A percentile compares a stretch with the other conserved stretches of the same genome.
phyloP scores from a whole-genome alignment of 139 green algal genomes.

The Tetraselmis striata region DNA sequence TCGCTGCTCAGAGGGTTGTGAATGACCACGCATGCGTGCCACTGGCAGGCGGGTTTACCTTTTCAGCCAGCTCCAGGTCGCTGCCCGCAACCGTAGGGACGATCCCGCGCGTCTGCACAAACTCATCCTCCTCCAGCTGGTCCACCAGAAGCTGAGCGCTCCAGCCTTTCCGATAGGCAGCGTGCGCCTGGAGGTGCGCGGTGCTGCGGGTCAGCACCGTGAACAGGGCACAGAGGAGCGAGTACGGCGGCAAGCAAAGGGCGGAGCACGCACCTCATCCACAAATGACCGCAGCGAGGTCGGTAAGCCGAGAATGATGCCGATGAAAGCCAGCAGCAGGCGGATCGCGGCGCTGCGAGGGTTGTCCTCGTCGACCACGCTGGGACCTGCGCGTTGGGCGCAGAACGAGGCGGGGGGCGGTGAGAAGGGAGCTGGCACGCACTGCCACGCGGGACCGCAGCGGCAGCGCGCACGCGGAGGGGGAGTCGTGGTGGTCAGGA shows the following conservation, averaged over 20 bases:
- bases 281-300: not conserved
- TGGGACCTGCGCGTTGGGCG: not conserved
- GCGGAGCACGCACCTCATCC: not conserved
- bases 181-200: not conserved
- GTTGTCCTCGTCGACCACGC: not conserved
- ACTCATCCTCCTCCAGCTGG: not conserved
- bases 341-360: not conserved
- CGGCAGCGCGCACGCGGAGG: no score
- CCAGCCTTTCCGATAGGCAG: not conserved
- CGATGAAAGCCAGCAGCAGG: not conserved
- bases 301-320: not conserved
- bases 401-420: no score
- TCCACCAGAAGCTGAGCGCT: not conserved
- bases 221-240: no score
- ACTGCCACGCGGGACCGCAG: no score
- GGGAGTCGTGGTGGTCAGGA: no score
- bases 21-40: no score
- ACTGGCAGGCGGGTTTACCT: not conserved
- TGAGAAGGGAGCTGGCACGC: no score
- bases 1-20: no score
- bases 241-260: no score
- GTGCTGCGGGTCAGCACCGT: no score
- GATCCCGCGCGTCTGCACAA: not conserved
- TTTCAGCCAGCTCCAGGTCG: not conserved
- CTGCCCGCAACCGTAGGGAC: not conserved